Evolutionary conservation across 129 eudicot genomes (phyloP).

Genomic region (Centaurea solstitialis): DNA sequence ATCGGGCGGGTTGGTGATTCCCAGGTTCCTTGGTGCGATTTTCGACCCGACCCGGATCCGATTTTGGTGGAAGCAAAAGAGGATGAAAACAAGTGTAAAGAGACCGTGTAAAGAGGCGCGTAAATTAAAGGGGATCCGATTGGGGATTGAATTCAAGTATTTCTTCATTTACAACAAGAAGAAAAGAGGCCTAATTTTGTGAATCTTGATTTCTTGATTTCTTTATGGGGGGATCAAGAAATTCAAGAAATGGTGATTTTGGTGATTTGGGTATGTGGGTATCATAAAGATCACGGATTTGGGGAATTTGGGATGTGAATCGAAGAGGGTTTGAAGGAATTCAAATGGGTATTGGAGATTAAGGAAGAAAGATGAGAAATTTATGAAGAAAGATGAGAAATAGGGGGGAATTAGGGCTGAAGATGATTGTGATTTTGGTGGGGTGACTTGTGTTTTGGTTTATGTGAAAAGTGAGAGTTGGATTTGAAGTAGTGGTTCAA

Average conservation of each 20-base stretch:
- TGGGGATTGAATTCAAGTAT: background rate
- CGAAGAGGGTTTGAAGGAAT: background rate
- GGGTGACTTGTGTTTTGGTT: conserved; percentile 34
- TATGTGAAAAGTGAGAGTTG: conserved; percentile 14
- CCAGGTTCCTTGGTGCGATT: background rate
- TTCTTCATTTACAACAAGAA: conserved; percentile 16
- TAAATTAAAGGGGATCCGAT: conserved; percentile 3
- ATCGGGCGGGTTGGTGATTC: conserved; percentile 32
- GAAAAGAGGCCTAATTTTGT: conserved; percentile 12
- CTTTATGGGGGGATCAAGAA: background rate
- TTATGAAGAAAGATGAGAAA: background rate
- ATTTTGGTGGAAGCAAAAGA: conserved; percentile 21
- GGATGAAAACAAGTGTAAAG: conserved; percentile 15
- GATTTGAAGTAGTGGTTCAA: conserved; percentile 19
- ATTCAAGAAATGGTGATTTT: background rate
- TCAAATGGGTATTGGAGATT: conserved; percentile 1
- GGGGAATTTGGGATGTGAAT: background rate
- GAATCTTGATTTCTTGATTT: background rate
- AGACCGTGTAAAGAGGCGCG: conserved; percentile 20
- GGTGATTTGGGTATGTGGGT: too few species aligned
- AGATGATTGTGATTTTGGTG: background rate
- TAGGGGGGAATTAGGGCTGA: conserved; percentile 20
- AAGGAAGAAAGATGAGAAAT: background rate
- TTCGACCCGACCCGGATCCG: conserved; percentile 26
- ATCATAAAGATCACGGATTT: too few species aligned